Percentiles rank a stretch among this genome's conserved stretches.
Conservation (phyloP, 1,284 basidiomycete genomes). For the Leccinum ambiguum region DNA sequence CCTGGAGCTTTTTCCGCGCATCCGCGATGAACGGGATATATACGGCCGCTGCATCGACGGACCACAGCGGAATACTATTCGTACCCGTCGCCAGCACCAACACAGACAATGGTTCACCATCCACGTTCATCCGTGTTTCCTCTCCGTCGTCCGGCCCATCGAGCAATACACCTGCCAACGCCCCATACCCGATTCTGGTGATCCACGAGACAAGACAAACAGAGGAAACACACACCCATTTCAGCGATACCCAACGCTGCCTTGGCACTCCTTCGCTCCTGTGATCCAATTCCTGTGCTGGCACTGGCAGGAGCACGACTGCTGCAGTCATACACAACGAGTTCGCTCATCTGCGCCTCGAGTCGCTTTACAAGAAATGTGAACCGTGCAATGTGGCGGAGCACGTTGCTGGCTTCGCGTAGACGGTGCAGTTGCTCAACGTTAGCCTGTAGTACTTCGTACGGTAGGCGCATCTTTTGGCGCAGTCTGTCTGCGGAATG, state of each 20-base stretch:
- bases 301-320: background rate
- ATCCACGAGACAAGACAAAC: background rate
- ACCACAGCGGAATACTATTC: constrained; percentile 55
- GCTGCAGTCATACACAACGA: constrained; percentile 36
- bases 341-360: constrained; percentile 76
- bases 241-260: constrained; percentile 91
- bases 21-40: constrained; percentile 74
- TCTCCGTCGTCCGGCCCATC: constrained; percentile 25
- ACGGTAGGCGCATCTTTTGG: constrained; percentile 81
- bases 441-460: constrained; percentile 67
- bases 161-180: constrained; percentile 25
- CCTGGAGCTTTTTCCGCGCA: constrained; percentile 66
- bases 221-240: constrained; percentile 54
- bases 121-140: constrained; percentile 2
- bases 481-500: constrained; percentile 55
- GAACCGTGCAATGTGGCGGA: constrained; percentile 81
- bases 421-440: constrained; percentile 75
- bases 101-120: constrained; percentile 10
- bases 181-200: background rate
- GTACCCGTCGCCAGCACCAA: constrained; percentile 6
- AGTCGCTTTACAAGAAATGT: constrained; percentile 78
- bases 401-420: constrained; percentile 79
- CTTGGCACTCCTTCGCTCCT: constrained; percentile 84
- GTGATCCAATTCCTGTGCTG: constrained; percentile 32
- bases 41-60: constrained; percentile 66